phyloP scores from a whole-genome alignment of 73 alveolate species.

The Durusdinium trenchii region DNA sequence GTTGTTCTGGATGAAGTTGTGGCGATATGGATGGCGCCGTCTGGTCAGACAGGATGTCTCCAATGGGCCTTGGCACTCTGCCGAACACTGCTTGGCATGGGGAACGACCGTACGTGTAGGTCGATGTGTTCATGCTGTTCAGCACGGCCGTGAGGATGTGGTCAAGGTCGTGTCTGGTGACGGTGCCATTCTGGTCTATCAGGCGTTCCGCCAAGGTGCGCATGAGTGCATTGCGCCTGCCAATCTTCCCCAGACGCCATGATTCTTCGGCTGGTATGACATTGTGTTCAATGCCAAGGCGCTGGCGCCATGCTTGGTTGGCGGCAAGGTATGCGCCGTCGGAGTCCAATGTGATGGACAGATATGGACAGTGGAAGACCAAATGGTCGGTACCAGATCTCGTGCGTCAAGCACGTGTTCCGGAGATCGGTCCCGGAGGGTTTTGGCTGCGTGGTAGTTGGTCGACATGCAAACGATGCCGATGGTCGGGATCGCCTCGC shows the following conservation, averaged over 20 bases:
- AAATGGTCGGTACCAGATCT: constrained; percentile 46
- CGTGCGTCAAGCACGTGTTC: background rate
- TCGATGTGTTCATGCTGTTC: background rate
- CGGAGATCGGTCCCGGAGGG: background rate
- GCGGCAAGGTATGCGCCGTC: background rate
- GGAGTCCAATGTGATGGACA: background rate
- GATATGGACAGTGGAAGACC: background rate
- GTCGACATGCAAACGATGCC: constrained; percentile 21
- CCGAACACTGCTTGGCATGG: constrained; percentile 35
- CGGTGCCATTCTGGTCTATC: background rate
- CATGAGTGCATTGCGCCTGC: background rate
- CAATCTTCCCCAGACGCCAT: constrained; percentile 20
- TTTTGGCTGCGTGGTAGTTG: constrained; percentile 42
- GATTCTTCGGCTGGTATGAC: constrained; percentile 42
- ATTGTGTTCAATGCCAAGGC: background rate
- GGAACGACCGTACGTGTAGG: constrained; percentile 15
- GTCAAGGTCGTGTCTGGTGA: background rate
- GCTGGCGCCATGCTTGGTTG: background rate
- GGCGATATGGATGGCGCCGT: background rate
- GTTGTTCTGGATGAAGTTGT: background rate
- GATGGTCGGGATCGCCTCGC: background rate
- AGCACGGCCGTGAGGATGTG: background rate
- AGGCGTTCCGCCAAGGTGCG: background rate
- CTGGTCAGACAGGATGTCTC: constrained; percentile 4
- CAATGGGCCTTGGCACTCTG: background rate